These are phyloP conservation scores for Starmerella sp. DNA, from an alignment of 805 yeast genomes.

Conservation along the genomic window DNA sequence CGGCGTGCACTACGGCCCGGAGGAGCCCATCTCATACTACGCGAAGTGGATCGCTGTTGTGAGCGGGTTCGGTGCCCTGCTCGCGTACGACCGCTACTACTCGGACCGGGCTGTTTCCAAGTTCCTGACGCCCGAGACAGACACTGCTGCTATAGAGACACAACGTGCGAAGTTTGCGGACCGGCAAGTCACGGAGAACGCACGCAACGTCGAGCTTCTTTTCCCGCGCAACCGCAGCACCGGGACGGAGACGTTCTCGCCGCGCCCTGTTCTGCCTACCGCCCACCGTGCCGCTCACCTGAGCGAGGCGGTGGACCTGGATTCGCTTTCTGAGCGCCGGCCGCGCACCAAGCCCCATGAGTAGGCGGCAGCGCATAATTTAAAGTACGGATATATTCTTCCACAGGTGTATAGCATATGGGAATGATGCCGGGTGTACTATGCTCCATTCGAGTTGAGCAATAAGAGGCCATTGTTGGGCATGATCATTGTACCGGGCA, in stretches of 20 bases:
- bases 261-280: constrained; percentile 27
- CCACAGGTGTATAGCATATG: too few relatives aligned
- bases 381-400: too few relatives aligned
- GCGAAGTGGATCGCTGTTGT: constrained; percentile 23
- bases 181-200: constrained; percentile 17
- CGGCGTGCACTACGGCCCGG: constrained; percentile 22
- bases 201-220: constrained; percentile 18
- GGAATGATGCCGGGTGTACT: too few relatives aligned
- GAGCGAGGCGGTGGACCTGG: constrained; percentile 21
- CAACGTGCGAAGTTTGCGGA: constrained; percentile 19
- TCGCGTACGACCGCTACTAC: constrained; percentile 24
- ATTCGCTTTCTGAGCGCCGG: constrained; percentile 24
- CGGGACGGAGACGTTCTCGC: constrained; percentile 15
- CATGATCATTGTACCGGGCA: too few relatives aligned
- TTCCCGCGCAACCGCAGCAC: constrained; percentile 18
- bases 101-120: constrained; percentile 21
- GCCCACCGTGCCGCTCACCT: constrained; percentile 23
- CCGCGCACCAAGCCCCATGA: constrained; percentile 20
- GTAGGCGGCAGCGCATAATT: neutral
- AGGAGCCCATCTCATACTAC: constrained; percentile 21
- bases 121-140: constrained; percentile 20
- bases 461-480: too few relatives aligned
- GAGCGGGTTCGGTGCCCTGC: constrained; percentile 15
- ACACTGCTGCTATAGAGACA: constrained; percentile 14
- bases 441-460: too few relatives aligned